These are phyloP conservation scores for Pisolithus marmoratus DNA, from an alignment of 768 basidiomycete genomes.

Conservation along the genomic window DNA sequence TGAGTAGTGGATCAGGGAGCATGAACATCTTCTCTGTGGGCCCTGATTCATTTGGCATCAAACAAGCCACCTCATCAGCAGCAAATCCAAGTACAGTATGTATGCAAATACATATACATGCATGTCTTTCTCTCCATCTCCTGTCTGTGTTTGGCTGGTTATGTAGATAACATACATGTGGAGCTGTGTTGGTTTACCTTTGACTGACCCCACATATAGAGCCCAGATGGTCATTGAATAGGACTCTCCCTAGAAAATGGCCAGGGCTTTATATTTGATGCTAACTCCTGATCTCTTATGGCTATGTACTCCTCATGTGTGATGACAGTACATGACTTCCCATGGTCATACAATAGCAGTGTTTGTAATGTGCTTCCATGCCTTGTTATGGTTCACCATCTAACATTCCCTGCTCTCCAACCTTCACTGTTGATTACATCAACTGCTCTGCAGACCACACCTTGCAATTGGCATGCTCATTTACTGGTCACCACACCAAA, in stretches of 20 bases:
- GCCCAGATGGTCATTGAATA: conserved; percentile 89
- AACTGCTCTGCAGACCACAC: too few relatives aligned
- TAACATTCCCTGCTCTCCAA: too few relatives aligned
- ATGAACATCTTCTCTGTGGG: conserved; percentile 69
- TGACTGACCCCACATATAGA: conserved; percentile 40
- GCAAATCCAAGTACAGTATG: conserved; percentile 75
- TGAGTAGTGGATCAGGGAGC: conserved; percentile 67
- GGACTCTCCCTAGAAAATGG: too few relatives aligned
- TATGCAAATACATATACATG: conserved; percentile 65
- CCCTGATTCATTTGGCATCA: conserved; percentile 59
- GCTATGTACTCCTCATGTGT: conserved; percentile 83
- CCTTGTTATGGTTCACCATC: too few relatives aligned
- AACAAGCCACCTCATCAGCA: conserved; percentile 54
- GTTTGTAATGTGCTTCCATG: too few relatives aligned
- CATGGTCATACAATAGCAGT: conserved; percentile 87
- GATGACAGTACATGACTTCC: conserved; percentile 79
- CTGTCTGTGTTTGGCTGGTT: conserved; percentile 8
- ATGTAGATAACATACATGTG: conserved; percentile 1
- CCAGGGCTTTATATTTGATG: conserved; percentile 80
- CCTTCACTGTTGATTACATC: too few relatives aligned
- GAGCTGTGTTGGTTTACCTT: neutral
- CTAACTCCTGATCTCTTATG: conserved; percentile 58
- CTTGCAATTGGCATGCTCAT: too few relatives aligned
- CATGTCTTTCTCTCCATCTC: conserved; percentile 9
- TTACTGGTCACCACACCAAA: too few relatives aligned